These are phyloP conservation scores for Ceratocystis destructans DNA, from an alignment of 2,329 filamentous ascomycete species.

Conservation along the genomic window DNA sequence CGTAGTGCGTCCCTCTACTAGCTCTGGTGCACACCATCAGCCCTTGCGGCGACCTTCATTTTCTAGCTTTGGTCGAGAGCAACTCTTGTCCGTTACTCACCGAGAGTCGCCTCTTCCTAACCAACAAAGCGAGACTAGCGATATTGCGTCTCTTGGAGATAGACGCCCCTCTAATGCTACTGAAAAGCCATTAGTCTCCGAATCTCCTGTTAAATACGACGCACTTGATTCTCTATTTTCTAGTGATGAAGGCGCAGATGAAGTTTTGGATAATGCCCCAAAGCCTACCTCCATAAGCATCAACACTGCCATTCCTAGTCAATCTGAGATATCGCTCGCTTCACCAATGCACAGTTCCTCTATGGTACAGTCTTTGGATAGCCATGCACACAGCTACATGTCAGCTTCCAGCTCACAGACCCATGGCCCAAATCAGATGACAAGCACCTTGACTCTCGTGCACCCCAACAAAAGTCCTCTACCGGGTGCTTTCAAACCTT, in stretches of 20 bases:
- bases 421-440: not conserved
- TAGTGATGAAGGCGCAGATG: not conserved
- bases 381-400: not conserved
- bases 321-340: not conserved
- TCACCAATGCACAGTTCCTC: constrained; percentile 12
- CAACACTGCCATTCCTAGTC: constrained; percentile 9
- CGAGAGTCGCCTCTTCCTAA: not conserved
- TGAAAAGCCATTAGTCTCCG: not conserved
- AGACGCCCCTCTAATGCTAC: not conserved
- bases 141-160: not conserved
- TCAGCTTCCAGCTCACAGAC: constrained; percentile 7
- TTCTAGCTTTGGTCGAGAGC: not conserved
- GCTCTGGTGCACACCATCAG: not conserved
- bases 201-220: not conserved
- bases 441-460: not conserved
- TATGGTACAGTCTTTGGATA: not conserved
- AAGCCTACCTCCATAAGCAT: constrained; percentile 5
- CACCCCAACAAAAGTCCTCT: not conserved
- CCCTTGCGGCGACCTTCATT: not conserved
- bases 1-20: not conserved
- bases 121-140: too few species aligned
- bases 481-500: constrained; percentile 15
- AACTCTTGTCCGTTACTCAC: not conserved
- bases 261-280: not conserved
- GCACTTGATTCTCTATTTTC: constrained; percentile 14